A percentile compares a stretch with the other conserved stretches of the same genome.
These are phyloP conservation scores for Entrophospora sp. DNA, from an alignment of 192 early-diverging fungal species.

Conservation along the genomic window DNA sequence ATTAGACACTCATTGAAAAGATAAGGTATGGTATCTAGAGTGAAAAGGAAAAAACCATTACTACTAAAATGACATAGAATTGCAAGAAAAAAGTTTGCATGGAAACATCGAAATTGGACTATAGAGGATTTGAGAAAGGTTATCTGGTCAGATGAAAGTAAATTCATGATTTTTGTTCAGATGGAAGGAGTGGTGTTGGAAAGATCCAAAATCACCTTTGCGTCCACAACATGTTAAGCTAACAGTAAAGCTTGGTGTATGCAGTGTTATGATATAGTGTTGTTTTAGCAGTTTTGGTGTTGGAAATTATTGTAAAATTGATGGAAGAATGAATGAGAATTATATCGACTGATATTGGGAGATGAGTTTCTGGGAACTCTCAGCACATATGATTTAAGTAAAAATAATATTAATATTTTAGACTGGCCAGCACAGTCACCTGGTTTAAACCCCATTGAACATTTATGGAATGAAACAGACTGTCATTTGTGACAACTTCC, in stretches of 20 bases:
- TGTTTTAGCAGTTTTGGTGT: conserved; percentile 22
- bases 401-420: no score
- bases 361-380: conserved; percentile 12
- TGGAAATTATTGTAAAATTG: conserved; percentile 12
- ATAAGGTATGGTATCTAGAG: not conserved
- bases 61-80: not conserved
- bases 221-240: not conserved
- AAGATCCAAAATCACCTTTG: not conserved
- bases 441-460: conserved; percentile 20
- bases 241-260: conserved; percentile 28
- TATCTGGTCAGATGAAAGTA: conserved; percentile 8
- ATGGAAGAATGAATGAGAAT: conserved; percentile 16
- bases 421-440: conserved; percentile 19
- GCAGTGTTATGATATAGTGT: conserved; percentile 25
- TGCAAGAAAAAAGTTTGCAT: not conserved
- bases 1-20: not conserved
- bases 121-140: not conserved
- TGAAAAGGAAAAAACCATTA: not conserved
- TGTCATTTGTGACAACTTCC: not conserved
- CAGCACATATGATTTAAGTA: no score
- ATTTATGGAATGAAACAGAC: conserved; percentile 14
- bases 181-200: conserved; percentile 28
- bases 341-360: conserved; percentile 13
- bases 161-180: conserved; percentile 13
- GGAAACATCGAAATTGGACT: not conserved